Evolutionary conservation across 352 stramenopile genomes (phyloP), one percentile per base, ranked within the genome.

Genomic region (Phytopythium mirpurense): DNA sequence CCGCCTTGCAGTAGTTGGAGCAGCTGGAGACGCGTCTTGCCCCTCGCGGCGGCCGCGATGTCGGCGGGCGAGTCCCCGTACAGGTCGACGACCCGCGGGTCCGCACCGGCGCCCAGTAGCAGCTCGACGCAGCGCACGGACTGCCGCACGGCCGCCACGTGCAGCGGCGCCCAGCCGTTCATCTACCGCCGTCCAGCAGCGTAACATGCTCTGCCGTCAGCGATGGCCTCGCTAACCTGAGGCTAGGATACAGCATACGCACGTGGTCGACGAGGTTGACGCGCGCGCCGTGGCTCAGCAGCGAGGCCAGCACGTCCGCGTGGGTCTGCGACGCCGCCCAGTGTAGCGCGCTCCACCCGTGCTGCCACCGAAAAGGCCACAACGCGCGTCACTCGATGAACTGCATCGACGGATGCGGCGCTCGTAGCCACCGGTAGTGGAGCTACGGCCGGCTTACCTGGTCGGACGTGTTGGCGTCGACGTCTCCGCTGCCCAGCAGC

Each of bases 321-420:
- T 90, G 78, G 12, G 67, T 68, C 55, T 89, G 78, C 9, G 82
- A 88, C 8, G 78, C 77, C 18, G 82, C 78, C 82, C 78, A 92
- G 54, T 92, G 82, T 49, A 92, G 54, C 2, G 70, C 82, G 53
- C 72, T 89, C 82, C 78, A 92, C 18, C 78, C 82, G 43, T 92
- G 82, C 78, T 91, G 19, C 19, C 23, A n/a, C 19, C 19, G 43
- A 29, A 3, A 15, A 12, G 11, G 24, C 18, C 16, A 18, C 31
- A 34, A 14, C 29, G 23, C 35, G 32, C n/a, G 27, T 42, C 19
- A 21, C 18, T 32, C 29, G 29, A 32, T n/a, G n/a, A n/a, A n/a
- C n/a, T n/a, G n/a, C n/a, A n/a, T n/a, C n/a, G n/a, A n/a, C n/a
- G n/a, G n/a, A n/a, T n/a, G n/a, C n/a, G n/a, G n/a, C n/a, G n/a